A percentile compares a stretch with the other conserved stretches of the same genome.
Conservation (phyloP, 2,329 filamentous ascomycete species). For the Dactylellina cionopaga region DNA sequence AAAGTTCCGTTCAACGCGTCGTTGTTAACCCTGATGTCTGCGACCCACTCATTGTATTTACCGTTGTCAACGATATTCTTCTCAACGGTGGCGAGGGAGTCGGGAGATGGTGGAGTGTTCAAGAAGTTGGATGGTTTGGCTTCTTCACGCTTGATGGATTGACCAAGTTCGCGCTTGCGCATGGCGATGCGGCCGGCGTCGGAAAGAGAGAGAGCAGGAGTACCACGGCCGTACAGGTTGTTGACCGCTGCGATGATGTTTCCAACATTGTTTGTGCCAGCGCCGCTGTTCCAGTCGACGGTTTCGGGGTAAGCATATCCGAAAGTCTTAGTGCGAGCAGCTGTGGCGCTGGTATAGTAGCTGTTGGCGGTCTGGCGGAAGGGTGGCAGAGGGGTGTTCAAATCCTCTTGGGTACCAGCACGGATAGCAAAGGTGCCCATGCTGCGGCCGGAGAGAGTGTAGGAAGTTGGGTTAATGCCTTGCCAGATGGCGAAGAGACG, state of each 20-base stretch:
- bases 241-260: slow-evolving; percentile 69
- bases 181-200: slow-evolving; percentile 21
- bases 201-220: slow-evolving; percentile 53
- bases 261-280: slow-evolving; percentile 59
- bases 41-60: slow-evolving; percentile 59
- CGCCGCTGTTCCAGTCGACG: slow-evolving; percentile 61
- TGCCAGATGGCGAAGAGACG: slow-evolving; percentile 81
- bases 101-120: slow-evolving; percentile 29
- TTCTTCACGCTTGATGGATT: slow-evolving; percentile 15
- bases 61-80: slow-evolving; percentile 38
- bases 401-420: slow-evolving; percentile 43
- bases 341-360: slow-evolving; percentile 51
- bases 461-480: slow-evolving; percentile 69
- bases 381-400: slow-evolving; percentile 55
- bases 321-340: slow-evolving; percentile 66
- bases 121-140: slow-evolving; percentile 13
- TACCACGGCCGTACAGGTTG: slow-evolving; percentile 66
- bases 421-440: slow-evolving; percentile 30
- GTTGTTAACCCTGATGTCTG: slow-evolving; percentile 60
- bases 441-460: slow-evolving; percentile 9
- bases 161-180: slow-evolving; percentile 40
- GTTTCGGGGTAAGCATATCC: slow-evolving; percentile 81
- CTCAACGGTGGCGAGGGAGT: slow-evolving; percentile 24
- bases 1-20: slow-evolving; percentile 59
- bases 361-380: slow-evolving; percentile 51